These are phyloP conservation scores for Talaromyces ruber DNA, from an alignment of 495 filamentous ascomycete species.

Conservation along the genomic window DNA sequence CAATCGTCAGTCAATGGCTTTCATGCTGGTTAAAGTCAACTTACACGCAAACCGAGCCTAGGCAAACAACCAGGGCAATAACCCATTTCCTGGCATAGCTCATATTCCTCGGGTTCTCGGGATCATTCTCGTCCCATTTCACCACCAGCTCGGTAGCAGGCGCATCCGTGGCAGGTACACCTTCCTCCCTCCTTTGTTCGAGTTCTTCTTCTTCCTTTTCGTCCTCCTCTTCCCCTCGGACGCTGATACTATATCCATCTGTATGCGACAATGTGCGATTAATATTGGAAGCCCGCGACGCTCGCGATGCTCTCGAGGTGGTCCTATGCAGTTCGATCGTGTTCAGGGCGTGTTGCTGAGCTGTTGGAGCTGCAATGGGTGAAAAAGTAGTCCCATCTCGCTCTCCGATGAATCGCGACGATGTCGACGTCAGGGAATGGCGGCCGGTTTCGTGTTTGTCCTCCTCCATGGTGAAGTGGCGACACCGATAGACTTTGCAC, in stretches of 20 bases:
- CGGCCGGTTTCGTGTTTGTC: neutral
- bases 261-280: constrained; percentile 49
- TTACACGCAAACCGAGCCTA: constrained; percentile 78
- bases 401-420: neutral
- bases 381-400: neutral
- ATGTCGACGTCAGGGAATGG: neutral
- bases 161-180: constrained; percentile 6
- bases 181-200: neutral
- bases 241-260: constrained; percentile 47
- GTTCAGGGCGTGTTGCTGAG: constrained; percentile 14
- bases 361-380: constrained; percentile 14
- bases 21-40: constrained; percentile 22
- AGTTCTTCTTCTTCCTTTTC: constrained; percentile 13
- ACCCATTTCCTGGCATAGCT: constrained; percentile 63
- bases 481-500: neutral
- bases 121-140: constrained; percentile 66
- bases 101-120: constrained; percentile 63
- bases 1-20: neutral
- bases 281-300: constrained; percentile 5
- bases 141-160: constrained; percentile 50
- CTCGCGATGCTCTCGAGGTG: neutral
- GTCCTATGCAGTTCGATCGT: constrained; percentile 13
- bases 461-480: neutral
- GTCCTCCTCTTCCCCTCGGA: constrained; percentile 20
- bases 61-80: constrained; percentile 61